Evolutionary conservation across 805 yeast species (phyloP).

Genomic region (Saccharomycopsis lassenensis): DNA sequence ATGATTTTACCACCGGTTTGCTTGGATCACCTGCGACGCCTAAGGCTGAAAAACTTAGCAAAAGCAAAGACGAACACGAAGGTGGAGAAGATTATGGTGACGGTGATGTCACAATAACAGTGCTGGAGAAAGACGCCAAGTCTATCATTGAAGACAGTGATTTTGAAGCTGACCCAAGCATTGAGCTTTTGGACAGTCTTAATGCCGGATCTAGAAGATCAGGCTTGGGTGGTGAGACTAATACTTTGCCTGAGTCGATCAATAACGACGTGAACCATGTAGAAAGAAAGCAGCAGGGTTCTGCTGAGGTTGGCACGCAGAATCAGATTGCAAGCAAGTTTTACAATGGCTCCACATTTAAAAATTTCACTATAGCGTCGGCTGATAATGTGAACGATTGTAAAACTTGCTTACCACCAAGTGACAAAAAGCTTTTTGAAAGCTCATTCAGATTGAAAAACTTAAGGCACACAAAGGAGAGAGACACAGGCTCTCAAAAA

Average conservation of each 20-base stretch:
- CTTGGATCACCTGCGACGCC: neutral
- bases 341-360: no score
- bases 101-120: neutral
- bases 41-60: neutral
- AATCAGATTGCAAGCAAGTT: no score
- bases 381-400: neutral
- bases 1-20: constrained; percentile 5
- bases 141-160: neutral
- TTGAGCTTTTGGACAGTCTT: no score
- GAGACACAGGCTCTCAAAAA: neutral
- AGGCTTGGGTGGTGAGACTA: no score
- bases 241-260: no score
- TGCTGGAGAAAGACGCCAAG: neutral
- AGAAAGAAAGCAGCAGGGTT: no score
- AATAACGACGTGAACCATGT: no score
- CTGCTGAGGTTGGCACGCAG: no score
- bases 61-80: neutral
- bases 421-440: neutral
- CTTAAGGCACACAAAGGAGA: neutral
- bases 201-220: no score
- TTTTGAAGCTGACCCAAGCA: no score
- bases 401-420: neutral
- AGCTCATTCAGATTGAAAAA: neutral
- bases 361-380: no score
- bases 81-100: neutral